Base-by-base conservation (phyloP, 2,329 filamentous ascomycete species). In the Scopulariopsis brevicaulis region DNA sequence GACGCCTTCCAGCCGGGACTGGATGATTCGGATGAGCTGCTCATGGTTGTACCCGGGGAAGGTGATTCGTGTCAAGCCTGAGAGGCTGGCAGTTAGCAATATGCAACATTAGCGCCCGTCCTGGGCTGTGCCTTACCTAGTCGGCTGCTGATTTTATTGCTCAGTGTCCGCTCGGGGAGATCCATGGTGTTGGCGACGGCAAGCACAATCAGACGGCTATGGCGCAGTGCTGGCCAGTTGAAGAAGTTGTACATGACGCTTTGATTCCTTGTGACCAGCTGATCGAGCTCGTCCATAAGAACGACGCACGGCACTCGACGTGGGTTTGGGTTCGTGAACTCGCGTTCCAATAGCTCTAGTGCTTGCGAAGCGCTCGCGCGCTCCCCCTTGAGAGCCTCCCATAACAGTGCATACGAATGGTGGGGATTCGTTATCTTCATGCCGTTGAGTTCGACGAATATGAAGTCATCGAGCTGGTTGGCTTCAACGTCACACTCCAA, bases 201-300 rank as follows among this genome's bases (percentile, higher is more conserved):
- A 7, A 99, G 83, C 7, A 99, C 95, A 69, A 99, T 96, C 52
- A 99, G 79, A 54, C 92, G 84, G 57, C 90, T 96, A 71, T 99
- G 92, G 55, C 89, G 83, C 57, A 97, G 77, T 12, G 90, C 89
- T 4, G 94, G 94, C 94, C 94, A 99, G 68, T 99, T 99, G 81
- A 99, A 99, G 72, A 99, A 99, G 71, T 99, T 99, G 75, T 99
- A 99, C 94, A 99, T 99, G 73, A 99, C 94, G n/a, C 90, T 93
- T 70, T 99, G 95, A 66, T 96, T 97, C 68, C 93, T 94, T 14
- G 94, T 99, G 5, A 99, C 95, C 8, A 99, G 82, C 72, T 99
- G 94, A 69, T 99, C 94, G 54, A 99, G 80, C 72, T 99, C 94
- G 67, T 99, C 94, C 94, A 99, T 99, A 55, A 99, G 75, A 2